phyloP scores from a whole-genome alignment of 305 asterid genomes.

The Lippia alba region DNA sequence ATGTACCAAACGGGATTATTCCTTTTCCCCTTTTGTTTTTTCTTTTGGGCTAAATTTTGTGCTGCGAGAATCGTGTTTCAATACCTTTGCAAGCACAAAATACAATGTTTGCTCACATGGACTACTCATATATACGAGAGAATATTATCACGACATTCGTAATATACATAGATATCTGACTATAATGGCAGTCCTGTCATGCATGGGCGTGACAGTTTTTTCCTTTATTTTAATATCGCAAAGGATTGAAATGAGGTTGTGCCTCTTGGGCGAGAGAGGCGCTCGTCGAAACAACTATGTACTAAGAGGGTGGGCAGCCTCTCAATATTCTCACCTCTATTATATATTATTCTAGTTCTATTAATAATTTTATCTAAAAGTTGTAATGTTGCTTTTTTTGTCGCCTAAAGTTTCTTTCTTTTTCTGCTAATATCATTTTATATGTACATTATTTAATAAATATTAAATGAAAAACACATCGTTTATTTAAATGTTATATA shows the following conservation, averaged over 20 bases:
- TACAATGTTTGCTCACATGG: background rate
- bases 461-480: too few species aligned
- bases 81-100: conserved; percentile 22
- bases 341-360: too few species aligned
- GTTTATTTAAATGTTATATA: too few species aligned
- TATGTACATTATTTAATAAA: too few species aligned
- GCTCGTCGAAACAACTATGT: too few species aligned
- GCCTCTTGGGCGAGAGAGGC: too few species aligned
- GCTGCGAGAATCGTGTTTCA: conserved; percentile 18
- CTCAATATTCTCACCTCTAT: too few species aligned
- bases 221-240: background rate
- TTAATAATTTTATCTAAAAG: too few species aligned
- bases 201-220: background rate
- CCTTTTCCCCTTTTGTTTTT: background rate
- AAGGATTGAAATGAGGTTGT: background rate
- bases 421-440: too few species aligned
- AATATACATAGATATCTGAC: background rate
- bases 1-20: background rate
- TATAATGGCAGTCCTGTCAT: background rate
- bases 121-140: background rate
- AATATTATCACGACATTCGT: conserved; percentile 9
- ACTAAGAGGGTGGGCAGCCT: too few species aligned
- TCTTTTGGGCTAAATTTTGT: background rate
- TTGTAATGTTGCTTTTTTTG: too few species aligned
- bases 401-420: too few species aligned